A percentile compares a stretch with the other conserved stretches of the same genome.
These are phyloP conservation scores for Candida frijolesensis DNA, from an alignment of 1,139 yeast genomes.

Conservation along the genomic window DNA sequence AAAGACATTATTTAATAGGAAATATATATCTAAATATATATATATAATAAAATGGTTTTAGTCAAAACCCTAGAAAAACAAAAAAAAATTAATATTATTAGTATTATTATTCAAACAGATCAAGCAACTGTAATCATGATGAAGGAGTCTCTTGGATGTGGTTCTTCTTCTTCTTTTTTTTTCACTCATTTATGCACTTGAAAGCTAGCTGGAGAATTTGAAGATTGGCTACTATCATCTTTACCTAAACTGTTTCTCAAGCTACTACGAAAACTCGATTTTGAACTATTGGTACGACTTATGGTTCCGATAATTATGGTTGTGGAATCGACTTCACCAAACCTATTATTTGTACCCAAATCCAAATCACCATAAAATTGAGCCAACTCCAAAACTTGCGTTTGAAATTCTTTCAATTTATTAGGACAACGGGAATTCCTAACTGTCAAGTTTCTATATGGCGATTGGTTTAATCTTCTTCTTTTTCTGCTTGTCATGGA, in stretches of 20 bases:
- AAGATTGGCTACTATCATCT: conserved; percentile 10
- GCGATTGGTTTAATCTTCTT: conserved; percentile 5
- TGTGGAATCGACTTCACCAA: conserved; percentile 17
- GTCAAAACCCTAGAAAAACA: neutral
- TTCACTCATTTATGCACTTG: conserved; percentile 5
- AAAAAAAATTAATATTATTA: neutral
- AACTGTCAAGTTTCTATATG: conserved; percentile 16
- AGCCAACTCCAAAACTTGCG: conserved; percentile 24
- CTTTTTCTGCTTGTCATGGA: conserved; percentile 6
- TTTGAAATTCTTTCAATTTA: conserved; percentile 25
- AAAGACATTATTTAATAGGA: neutral
- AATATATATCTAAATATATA: neutral
- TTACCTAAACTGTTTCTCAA: conserved; percentile 12
- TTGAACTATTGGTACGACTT: conserved; percentile 15
- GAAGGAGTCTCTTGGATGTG: neutral
- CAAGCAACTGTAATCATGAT: neutral
- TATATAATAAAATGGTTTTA: neutral
- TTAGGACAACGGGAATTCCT: conserved; percentile 19
- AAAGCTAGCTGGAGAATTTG: conserved; percentile 11
- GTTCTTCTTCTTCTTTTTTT: neutral
- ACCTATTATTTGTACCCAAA: conserved; percentile 16
- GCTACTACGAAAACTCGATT: conserved; percentile 15
- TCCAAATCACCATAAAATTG: conserved; percentile 23
- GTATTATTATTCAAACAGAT: neutral
- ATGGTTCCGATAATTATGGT: conserved; percentile 13